Evolutionary conservation across 768 basidiomycete genomes (phyloP), one percentile per base, ranked within the genome.

Genomic region (Royoungia palumana): DNA sequence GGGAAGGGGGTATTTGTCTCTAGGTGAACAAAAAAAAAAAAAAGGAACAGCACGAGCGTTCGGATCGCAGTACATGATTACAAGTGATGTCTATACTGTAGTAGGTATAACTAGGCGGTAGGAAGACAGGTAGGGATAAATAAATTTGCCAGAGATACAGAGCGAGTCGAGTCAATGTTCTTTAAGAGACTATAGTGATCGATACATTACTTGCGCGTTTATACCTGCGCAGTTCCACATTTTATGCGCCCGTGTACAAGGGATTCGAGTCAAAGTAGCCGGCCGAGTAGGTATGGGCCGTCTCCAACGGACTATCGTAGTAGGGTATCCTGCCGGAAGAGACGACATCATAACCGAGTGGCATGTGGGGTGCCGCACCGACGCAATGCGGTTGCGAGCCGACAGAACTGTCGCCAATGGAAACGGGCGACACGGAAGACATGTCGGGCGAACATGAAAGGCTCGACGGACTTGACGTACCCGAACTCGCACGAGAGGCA

Each of bases 401-500:
- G 35, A 51, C 46, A 35, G 51, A 42, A 25, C 37, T 44, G 22
- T 57, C 56, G 34, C 48, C 39, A 17, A 56, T 46, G 4, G 60
- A 53, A 3, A 62, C 41, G 12, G 63, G 54, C 0, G 60, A 57
- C 24, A 61, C 27, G 19, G 63, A 25, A n/a, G 59, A 36, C 10
- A 60, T 56, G 32, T 70, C 66, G 0, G 64, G 68, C 5, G 66
- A 66, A 16, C 60, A 65, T 0, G 53, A 54, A 9, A 66, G 49
- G 38, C 61, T 53, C n/a, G 61, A 57, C 7, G 66, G 64, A 42
- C 68, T 70, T 7, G 66, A 67, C 35, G 64, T 53, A 16, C 55
- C 53, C 20, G 67, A 68, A 24, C 60, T 60, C 14, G 66, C 44
- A 11, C 70, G 65, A 0, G 68, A 69, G 16, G 47, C 10, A 16